These are phyloP conservation scores for Cymodocea nodosa DNA, from an alignment of 116 monocot genomes.

Conservation along the genomic window DNA sequence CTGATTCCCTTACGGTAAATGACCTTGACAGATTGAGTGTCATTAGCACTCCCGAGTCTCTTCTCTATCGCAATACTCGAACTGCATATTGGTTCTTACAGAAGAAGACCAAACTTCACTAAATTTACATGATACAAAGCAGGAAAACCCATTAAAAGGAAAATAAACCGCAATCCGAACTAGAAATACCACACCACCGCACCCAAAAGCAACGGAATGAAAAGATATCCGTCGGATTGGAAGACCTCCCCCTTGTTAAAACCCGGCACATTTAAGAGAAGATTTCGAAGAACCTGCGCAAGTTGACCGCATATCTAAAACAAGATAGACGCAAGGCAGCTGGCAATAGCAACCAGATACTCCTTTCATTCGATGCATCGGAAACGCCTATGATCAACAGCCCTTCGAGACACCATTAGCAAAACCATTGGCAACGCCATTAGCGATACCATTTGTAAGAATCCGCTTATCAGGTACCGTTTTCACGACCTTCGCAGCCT, in stretches of 20 bases:
- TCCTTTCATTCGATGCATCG: neutral
- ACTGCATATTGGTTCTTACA: constrained; percentile 1
- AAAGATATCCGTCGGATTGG: neutral
- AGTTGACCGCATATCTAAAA: neutral
- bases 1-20: too few relatives aligned
- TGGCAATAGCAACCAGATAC: neutral
- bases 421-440: constrained; percentile 4
- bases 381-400: neutral
- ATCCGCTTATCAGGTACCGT: constrained; percentile 19
- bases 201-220: neutral
- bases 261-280: neutral
- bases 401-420: neutral
- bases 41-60: neutral
- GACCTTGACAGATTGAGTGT: too few relatives aligned
- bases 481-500: constrained; percentile 18
- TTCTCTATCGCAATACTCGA: neutral
- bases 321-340: neutral
- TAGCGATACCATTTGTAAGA: constrained; percentile 28
- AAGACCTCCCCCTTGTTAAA: neutral
- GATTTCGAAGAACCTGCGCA: neutral
- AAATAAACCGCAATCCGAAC: neutral
- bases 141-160: neutral
- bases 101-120: neutral
- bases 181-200: too few relatives aligned
- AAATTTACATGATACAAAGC: neutral